Evolutionary conservation across 306 rosid genomes (phyloP), one percentile per base, ranked within the genome.

Genomic region (Malus sieversii): DNA sequence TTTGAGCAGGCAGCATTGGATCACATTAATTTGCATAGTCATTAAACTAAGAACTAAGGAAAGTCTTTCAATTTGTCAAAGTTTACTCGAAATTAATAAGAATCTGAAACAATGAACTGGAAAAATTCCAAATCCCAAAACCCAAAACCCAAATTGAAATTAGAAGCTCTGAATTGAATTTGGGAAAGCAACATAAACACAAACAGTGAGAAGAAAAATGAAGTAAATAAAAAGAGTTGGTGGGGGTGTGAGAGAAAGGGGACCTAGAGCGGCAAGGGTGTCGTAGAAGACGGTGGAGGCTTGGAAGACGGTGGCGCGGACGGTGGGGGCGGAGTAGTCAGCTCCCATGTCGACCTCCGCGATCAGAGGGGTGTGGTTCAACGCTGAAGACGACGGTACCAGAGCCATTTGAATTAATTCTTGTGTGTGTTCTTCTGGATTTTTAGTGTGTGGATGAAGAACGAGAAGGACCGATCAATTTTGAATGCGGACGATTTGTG

Each of bases 211-310:
- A 48, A 6, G 20, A 18, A 62, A 27, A 62, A 15, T 29, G 8
- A 25, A 29, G 30, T 27, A 23, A 33, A 32, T 68, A 57, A 22
- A 57, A 20, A 57, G 62, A 57, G 62, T 9, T 9, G 27, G 62
- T 40, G 71, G 25, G 53, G 40, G 3, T 16, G 35, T 10, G 20
- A 15, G 1, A 20, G 75, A 25, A 48, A 48, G 3, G 55, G 20
- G 55, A 91, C 97, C 97, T 78, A 94, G 81, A 71, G 98, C 90
- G 79, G 97, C 97, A 1, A 91, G 88, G 59, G 97, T 90, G 85
- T 94, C 96, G 78, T 92, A 94, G 88, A 92, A 94, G 85, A 94
- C 68, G 42, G 96, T 90, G 74, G 98, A 88, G 66, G 97, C 98
- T 59, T 94, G 98, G 67, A 94, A 92, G 60, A 94, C 90, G 35